A percentile compares a stretch with the other conserved stretches of the same genome.
These are phyloP conservation scores for Amanita thiersii DNA, from an alignment of 768 basidiomycete species.

Conservation along the genomic window DNA sequence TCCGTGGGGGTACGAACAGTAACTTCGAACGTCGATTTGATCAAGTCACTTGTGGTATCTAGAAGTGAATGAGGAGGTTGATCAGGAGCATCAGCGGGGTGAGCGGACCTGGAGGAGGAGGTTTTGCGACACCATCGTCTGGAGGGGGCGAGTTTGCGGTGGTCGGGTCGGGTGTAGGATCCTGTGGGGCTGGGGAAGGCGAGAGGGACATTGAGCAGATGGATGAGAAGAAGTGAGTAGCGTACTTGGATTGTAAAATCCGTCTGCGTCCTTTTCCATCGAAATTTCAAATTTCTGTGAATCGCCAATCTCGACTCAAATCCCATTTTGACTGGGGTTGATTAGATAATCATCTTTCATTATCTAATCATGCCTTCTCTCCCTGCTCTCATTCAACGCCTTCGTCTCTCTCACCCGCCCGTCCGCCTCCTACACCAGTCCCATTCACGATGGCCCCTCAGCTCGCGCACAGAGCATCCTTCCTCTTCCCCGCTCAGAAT, in stretches of 20 bases:
- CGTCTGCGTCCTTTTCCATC: conserved; percentile 74
- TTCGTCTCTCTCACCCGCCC: conserved; percentile 5
- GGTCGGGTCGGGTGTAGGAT: neutral
- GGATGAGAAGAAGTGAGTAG: conserved; percentile 4
- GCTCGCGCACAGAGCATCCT: conserved; percentile 13
- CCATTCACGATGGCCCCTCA: conserved; percentile 60
- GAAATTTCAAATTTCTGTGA: conserved; percentile 10
- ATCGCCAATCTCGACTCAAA: too few species aligned
- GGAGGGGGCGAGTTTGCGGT: conserved; percentile 3
- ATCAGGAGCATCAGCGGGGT: neutral
- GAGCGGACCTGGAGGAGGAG: conserved; percentile 18
- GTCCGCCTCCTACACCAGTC: conserved; percentile 49
- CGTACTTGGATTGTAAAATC: conserved; percentile 64
- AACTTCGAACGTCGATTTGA: conserved; percentile 79
- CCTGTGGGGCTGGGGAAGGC: neutral
- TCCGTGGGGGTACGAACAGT: conserved; percentile 36
- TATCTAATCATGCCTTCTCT: conserved; percentile 14
- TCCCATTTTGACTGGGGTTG: too few species aligned
- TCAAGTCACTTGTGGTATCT: conserved; percentile 46
- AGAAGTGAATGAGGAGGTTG: neutral
- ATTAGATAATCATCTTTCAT: neutral
- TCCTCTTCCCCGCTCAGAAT: conserved; percentile 35
- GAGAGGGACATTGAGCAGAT: neutral
- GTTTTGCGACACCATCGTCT: conserved; percentile 17
- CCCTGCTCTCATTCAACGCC: neutral